Percentiles rank a stretch among this genome's conserved stretches.
phyloP scores from a whole-genome alignment of 2,329 filamentous ascomycete genomes.

The Neonectria sp. region DNA sequence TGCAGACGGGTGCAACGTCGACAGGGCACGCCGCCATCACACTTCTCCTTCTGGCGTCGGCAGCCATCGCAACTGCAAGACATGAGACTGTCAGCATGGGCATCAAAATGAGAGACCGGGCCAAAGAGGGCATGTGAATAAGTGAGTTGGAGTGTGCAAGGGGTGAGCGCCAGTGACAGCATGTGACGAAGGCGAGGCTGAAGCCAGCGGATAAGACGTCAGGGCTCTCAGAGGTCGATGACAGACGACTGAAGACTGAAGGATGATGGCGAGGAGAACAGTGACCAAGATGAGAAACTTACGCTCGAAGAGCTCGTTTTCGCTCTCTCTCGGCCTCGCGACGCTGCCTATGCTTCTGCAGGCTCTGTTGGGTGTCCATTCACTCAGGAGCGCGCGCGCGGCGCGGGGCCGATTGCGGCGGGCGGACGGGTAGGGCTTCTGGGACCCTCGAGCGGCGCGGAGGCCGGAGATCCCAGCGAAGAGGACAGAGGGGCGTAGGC shows the following conservation, averaged over 20 bases:
- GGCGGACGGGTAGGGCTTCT: slow-evolving; percentile 40
- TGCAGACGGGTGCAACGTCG: slow-evolving; percentile 66
- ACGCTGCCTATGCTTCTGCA: slow-evolving; percentile 49
- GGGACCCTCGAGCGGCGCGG: slow-evolving; percentile 45
- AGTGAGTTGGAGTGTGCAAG: neutral
- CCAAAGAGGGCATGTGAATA: neutral
- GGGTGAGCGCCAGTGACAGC: slow-evolving; percentile 2
- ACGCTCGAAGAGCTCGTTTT: slow-evolving; percentile 49
- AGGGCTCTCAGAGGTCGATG: neutral
- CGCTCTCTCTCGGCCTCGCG: slow-evolving; percentile 49
- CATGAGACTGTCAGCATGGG: slow-evolving; percentile 9
- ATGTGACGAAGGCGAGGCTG: slow-evolving; percentile 15
- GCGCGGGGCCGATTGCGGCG: slow-evolving; percentile 49
- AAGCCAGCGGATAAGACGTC: neutral
- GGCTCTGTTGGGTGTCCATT: slow-evolving; percentile 50
- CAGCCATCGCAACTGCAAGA: slow-evolving; percentile 65
- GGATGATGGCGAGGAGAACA: neutral
- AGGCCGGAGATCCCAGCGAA: slow-evolving; percentile 48
- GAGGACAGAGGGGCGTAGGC: slow-evolving; percentile 28
- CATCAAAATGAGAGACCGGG: neutral
- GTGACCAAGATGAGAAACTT: slow-evolving; percentile 28
- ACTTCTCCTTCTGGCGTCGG: slow-evolving; percentile 70
- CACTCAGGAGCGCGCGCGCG: slow-evolving; percentile 42
- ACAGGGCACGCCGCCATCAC: slow-evolving; percentile 69
- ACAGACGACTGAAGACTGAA: neutral